Evolutionary conservation across 805 yeast species (phyloP).

Genomic region (Starmera quercuum): DNA sequence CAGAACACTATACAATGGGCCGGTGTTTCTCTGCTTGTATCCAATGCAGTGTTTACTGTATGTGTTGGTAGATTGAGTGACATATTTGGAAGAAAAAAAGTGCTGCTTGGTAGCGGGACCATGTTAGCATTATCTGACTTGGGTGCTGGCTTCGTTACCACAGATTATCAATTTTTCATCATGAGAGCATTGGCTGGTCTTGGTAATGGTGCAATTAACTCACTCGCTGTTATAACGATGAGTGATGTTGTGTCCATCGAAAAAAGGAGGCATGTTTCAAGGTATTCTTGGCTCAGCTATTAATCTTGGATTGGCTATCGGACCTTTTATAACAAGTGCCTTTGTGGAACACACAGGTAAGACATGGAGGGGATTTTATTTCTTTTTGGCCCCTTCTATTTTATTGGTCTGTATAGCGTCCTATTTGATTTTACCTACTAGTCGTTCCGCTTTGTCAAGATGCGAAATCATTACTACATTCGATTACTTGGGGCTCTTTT

Average conservation of each 20-base stretch:
- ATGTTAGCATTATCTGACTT: constrained; percentile 37
- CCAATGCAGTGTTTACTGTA: constrained; percentile 45
- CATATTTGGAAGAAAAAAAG: constrained; percentile 43
- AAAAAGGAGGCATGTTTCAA: constrained; percentile 46
- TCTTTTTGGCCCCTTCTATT: constrained; percentile 34
- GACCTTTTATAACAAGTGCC: constrained; percentile 50
- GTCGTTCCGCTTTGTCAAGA: constrained; percentile 22
- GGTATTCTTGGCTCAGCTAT: constrained; percentile 44
- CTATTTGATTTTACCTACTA: constrained; percentile 29
- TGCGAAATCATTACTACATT: constrained; percentile 37
- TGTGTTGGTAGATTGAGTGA: constrained; percentile 48
- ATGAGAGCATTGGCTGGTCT: constrained; percentile 49
- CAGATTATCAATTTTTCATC: constrained; percentile 38
- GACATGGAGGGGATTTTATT: constrained; percentile 48
- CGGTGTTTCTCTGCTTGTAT: constrained; percentile 44
- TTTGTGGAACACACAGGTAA: constrained; percentile 28
- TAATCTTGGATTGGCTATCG: constrained; percentile 44
- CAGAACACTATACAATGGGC: constrained; percentile 50
- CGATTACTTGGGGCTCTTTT: constrained; percentile 45
- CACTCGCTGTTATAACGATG: constrained; percentile 41
- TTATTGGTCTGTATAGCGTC: constrained; percentile 17
- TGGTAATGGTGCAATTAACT: constrained; percentile 46
- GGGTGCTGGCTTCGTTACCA: constrained; percentile 39
- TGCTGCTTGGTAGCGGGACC: constrained; percentile 31
- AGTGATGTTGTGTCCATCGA: constrained; percentile 43